A percentile compares a stretch with the other conserved stretches of the same genome.
These are phyloP conservation scores for Neurospora sublineolata DNA, from an alignment of 495 filamentous ascomycete species.

Conservation along the genomic window DNA sequence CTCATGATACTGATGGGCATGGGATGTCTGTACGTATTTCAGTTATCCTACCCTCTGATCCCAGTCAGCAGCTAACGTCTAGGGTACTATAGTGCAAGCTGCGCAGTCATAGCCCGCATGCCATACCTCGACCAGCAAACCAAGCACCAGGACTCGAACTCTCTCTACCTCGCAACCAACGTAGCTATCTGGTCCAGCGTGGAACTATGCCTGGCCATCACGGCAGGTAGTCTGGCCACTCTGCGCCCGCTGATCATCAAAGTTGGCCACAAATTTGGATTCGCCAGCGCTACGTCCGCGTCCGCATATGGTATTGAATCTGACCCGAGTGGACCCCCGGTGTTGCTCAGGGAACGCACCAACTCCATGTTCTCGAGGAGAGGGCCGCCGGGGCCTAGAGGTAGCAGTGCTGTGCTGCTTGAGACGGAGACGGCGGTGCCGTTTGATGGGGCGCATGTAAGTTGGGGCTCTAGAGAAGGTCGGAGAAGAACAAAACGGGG, in stretches of 20 bases:
- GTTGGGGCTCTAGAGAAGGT: background rate
- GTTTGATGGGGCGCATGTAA: background rate
- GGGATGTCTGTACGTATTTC: slow-evolving; percentile 12
- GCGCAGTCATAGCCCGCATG: slow-evolving; percentile 17
- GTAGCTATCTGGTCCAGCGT: slow-evolving; percentile 23
- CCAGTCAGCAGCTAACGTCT: background rate
- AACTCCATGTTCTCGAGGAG: background rate
- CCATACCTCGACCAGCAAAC: slow-evolving; percentile 8
- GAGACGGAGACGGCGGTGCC: background rate
- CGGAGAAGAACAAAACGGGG: no score
- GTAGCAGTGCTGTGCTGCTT: background rate
- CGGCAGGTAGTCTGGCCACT: slow-evolving; percentile 20
- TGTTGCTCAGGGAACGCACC: background rate
- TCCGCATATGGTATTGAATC: background rate
- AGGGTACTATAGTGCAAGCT: slow-evolving; percentile 15
- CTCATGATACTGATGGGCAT: slow-evolving; percentile 12
- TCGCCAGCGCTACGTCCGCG: background rate
- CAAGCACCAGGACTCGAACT: slow-evolving; percentile 9
- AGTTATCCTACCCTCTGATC: background rate
- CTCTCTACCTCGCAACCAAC: slow-evolving; percentile 16
- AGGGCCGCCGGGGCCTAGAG: background rate
- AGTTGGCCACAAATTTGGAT: background rate
- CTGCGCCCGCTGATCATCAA: slow-evolving; percentile 17
- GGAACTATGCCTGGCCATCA: slow-evolving; percentile 23
- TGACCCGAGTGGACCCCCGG: background rate